Evolutionary conservation across 257 asterid species (phyloP).

Genomic region (Nyctanthes arbortristis): DNA sequence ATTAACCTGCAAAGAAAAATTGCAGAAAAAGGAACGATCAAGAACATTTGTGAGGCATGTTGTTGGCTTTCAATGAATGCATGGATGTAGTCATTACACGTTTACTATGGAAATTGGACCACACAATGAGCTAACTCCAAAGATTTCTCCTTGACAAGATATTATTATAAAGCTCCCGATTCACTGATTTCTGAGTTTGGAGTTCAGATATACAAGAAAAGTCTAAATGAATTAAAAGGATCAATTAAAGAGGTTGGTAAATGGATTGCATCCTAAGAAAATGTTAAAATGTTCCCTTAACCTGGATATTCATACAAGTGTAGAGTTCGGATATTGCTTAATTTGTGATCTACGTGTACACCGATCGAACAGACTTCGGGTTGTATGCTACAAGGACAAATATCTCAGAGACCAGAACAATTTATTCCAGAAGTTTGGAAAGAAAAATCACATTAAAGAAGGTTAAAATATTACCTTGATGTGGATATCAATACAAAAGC

Average conservation of each 20-base stretch:
- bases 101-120: background rate
- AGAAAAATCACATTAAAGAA: background rate
- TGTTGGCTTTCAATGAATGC: background rate
- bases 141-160: background rate
- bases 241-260: background rate
- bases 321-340: background rate
- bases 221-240: background rate
- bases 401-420: background rate
- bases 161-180: background rate
- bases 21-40: conserved; percentile 7
- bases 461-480: no score
- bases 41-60: conserved; percentile 8
- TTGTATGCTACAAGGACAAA: background rate
- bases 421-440: background rate
- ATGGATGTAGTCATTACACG: background rate
- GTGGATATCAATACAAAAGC: background rate
- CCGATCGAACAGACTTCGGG: background rate
- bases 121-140: background rate
- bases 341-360: background rate
- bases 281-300: conserved; percentile 3
- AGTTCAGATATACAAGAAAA: background rate
- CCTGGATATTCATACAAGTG: background rate
- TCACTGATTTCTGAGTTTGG: background rate
- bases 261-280: conserved; percentile 6
- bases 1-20: conserved; percentile 68